Conservation (phyloP, 2,329 filamentous ascomycete genomes). For the Cercospora canescens region DNA sequence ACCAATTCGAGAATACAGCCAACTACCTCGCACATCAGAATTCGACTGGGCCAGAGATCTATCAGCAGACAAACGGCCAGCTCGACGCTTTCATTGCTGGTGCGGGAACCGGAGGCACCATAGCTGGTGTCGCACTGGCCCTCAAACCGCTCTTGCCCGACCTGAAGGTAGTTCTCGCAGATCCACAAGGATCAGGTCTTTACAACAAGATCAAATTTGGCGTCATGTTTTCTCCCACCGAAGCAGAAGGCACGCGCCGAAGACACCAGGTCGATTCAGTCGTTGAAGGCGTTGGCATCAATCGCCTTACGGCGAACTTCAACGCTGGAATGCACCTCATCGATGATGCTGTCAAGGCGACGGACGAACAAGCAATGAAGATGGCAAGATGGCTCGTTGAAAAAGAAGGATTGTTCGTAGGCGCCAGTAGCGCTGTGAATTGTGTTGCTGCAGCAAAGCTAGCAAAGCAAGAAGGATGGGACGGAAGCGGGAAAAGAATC, state of each 20-base stretch:
- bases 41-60: slow-evolving; percentile 88
- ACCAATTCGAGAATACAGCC: slow-evolving; percentile 90
- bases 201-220: slow-evolving; percentile 91
- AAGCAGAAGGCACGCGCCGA: slow-evolving; percentile 85
- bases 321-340: slow-evolving; percentile 82
- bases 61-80: slow-evolving; percentile 68
- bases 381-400: slow-evolving; percentile 99
- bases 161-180: slow-evolving; percentile 77
- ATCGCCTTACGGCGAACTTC: slow-evolving; percentile 90
- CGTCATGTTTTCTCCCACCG: slow-evolving; percentile 90
- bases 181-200: slow-evolving; percentile 90
- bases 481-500: slow-evolving; percentile 55
- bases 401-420: slow-evolving; percentile 90
- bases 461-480: slow-evolving; percentile 61
- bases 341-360: slow-evolving; percentile 86
- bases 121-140: slow-evolving; percentile 81
- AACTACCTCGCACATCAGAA: slow-evolving; percentile 85
- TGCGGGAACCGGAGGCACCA: slow-evolving; percentile 90
- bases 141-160: slow-evolving; percentile 71
- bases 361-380: slow-evolving; percentile 80
- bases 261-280: slow-evolving; percentile 92
- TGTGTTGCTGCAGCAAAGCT: slow-evolving; percentile 76
- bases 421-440: slow-evolving; percentile 95
- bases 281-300: slow-evolving; percentile 94
- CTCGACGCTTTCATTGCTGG: slow-evolving; percentile 90